phyloP scores from a whole-genome alignment of 352 stramenopile species.

The Phytopythium sindhum region DNA sequence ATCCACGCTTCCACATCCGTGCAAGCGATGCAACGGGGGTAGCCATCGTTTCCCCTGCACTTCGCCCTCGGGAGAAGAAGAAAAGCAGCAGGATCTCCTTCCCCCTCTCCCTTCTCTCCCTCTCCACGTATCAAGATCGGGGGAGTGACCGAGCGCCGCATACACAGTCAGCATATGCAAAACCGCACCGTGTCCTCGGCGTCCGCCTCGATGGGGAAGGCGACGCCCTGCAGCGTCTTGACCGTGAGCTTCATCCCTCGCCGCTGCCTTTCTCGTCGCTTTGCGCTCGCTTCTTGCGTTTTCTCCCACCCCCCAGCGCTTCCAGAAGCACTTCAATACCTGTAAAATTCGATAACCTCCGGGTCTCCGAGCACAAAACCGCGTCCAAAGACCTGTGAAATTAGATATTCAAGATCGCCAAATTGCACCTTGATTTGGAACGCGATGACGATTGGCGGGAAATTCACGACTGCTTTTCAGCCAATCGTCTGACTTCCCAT shows the following conservation, averaged over 20 bases:
- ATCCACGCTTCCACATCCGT: neutral
- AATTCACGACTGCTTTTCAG: neutral
- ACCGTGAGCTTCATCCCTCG: slow-evolving; percentile 81
- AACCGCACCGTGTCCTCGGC: slow-evolving; percentile 57
- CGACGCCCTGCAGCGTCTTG: slow-evolving; percentile 85
- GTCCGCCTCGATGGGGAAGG: slow-evolving; percentile 73
- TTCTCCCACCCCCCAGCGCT: neutral
- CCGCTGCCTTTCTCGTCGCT: neutral
- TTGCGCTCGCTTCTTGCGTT: neutral
- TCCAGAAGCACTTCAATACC: slow-evolving; percentile 2
- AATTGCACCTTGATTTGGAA: neutral
- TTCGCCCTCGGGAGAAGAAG: neutral
- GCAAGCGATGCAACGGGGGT: no score
- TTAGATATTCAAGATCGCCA: neutral
- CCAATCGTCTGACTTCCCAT: neutral
- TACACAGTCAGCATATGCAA: neutral
- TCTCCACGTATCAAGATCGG: neutral
- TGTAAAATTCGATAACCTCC: neutral
- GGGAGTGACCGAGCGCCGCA: neutral
- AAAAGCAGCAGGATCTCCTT: neutral
- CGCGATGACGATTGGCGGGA: neutral
- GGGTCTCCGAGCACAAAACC: neutral
- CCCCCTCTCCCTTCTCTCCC: neutral
- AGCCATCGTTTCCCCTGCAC: neutral
- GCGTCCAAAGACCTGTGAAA: neutral